phyloP scores from a whole-genome alignment of 1,139 yeast species.

The Diutina rugosa region DNA sequence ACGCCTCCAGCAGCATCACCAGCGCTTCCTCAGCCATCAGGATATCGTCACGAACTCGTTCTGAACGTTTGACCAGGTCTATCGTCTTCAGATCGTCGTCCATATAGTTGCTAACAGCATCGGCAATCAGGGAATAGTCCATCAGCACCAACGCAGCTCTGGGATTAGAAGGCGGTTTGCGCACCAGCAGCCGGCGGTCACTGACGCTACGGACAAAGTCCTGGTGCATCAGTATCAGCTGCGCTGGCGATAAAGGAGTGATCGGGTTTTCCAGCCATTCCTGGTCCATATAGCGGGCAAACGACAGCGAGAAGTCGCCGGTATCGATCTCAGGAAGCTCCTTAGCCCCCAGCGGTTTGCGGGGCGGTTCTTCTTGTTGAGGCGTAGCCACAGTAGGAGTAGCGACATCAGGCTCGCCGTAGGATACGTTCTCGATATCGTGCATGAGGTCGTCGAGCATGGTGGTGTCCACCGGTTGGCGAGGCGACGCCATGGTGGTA shows the following conservation, averaged over 20 bases:
- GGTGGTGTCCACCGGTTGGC: constrained; percentile 1
- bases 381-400: background rate
- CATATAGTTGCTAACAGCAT: background rate
- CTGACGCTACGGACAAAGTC: background rate
- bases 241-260: background rate
- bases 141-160: background rate
- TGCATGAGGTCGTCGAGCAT: constrained; percentile 1
- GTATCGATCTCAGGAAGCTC: background rate
- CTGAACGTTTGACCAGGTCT: background rate
- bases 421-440: constrained; percentile 1
- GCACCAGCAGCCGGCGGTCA: background rate
- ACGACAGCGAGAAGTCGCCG: background rate
- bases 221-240: background rate
- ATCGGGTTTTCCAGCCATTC: background rate
- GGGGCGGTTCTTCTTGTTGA: background rate
- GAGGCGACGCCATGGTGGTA: background rate
- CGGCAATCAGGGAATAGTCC: constrained; percentile 1
- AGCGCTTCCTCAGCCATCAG: background rate
- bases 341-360: background rate
- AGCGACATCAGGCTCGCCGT: background rate
- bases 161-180: background rate
- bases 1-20: background rate
- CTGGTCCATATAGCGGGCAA: background rate
- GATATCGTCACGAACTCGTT: background rate
- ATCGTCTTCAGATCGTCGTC: background rate